Conservation (phyloP, 2,329 filamentous ascomycete species). For the Hypoxylon sp. region DNA sequence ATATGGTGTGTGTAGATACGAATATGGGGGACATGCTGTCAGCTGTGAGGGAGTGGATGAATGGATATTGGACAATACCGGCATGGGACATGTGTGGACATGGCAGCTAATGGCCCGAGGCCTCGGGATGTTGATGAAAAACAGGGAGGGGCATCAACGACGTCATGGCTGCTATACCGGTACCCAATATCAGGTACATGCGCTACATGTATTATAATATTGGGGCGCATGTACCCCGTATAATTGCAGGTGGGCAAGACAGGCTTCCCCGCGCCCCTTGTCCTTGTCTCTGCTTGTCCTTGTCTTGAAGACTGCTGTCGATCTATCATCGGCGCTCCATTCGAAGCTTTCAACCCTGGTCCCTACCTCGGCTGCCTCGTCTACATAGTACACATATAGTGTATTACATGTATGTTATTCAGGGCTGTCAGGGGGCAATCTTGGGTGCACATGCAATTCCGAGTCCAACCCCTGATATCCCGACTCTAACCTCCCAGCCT, state of each 20-base stretch:
- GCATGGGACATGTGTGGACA: conserved; percentile 8
- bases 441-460: not conserved
- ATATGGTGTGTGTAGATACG: conserved; percentile 21
- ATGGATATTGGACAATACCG: not conserved
- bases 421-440: too few relatives aligned
- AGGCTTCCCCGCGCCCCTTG: conserved; percentile 10
- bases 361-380: too few relatives aligned
- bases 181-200: not conserved
- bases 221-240: conserved; percentile 3
- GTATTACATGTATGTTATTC: too few relatives aligned
- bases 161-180: conserved; percentile 9
- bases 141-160: not conserved
- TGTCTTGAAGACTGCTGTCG: not conserved
- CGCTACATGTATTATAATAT: too few relatives aligned
- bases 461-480: conserved; percentile 15
- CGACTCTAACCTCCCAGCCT: conserved; percentile 8
- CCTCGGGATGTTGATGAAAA: conserved; percentile 7
- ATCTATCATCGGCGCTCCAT: not conserved
- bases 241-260: not conserved
- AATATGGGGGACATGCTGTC: too few relatives aligned
- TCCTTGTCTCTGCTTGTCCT: conserved; percentile 1
- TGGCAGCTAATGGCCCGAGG: conserved; percentile 14
- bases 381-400: too few relatives aligned
- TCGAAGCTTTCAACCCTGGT: conserved; percentile 17
- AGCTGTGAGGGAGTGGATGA: too few relatives aligned